Evolutionary conservation across 31 red algal genomes (phyloP).

Genomic region (Odonthalia washingtoniensis): DNA sequence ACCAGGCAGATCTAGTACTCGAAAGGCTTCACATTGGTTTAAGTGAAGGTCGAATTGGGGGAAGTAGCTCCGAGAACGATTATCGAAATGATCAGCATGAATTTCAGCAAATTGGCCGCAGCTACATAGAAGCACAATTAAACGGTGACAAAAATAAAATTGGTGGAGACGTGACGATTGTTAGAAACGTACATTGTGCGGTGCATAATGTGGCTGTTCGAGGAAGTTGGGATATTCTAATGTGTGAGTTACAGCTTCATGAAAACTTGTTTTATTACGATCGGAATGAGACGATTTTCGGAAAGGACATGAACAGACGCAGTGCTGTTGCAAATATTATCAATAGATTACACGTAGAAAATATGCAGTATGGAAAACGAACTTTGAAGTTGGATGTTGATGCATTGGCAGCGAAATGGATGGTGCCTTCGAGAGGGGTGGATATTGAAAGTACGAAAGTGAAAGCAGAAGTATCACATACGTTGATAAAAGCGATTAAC

Average conservation of each 20-base stretch:
- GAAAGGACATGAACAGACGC: not conserved
- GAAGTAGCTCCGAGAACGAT: no score
- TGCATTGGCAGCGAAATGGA: conserved; percentile 52
- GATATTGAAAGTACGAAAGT: conserved; percentile 47
- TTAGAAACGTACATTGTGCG: conserved; percentile 42
- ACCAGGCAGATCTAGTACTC: conserved; percentile 64
- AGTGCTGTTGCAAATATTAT: conserved; percentile 57
- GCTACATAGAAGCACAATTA: no score
- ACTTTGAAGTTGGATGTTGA: conserved; percentile 74
- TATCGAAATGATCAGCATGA: no score
- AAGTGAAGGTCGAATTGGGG: not conserved
- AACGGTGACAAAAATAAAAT: no score
- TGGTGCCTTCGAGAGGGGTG: conserved; percentile 1
- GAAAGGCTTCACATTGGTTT: conserved; percentile 61
- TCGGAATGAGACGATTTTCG: not conserved
- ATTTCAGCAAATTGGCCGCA: no score
- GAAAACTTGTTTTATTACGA: conserved; percentile 62
- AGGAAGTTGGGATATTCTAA: conserved; percentile 64
- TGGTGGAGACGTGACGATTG: no score
- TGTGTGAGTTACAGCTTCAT: conserved; percentile 50
- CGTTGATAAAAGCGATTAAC: conserved; percentile 49
- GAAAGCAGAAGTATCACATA: conserved; percentile 51
- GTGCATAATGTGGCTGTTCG: conserved; percentile 52
- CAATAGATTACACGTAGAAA: conserved; percentile 71
- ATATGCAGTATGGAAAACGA: conserved; percentile 58